Percentiles rank a stretch among this genome's conserved stretches.
Evolutionary conservation across 352 stramenopile species (phyloP).

Genomic region (Pythium phragmiticola): DNA sequence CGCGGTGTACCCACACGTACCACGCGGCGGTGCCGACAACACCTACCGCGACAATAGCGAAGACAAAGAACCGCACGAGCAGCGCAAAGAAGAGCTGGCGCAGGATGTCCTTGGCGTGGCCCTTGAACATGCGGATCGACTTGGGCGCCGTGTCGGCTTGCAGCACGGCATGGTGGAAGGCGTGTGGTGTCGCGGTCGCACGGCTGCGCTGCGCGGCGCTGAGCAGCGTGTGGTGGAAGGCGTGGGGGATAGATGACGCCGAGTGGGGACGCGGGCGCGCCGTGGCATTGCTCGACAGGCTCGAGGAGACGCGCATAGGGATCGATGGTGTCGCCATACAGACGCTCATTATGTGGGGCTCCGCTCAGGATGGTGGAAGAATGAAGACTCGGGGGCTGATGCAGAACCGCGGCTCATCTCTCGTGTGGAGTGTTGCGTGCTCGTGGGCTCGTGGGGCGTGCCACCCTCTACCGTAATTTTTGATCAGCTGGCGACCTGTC

Average conservation of each 20-base stretch:
- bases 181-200: conserved; percentile 1
- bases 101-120: conserved; percentile 53
- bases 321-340: conserved; percentile 3
- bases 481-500: conserved; percentile 3
- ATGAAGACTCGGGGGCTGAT: not conserved
- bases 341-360: conserved; percentile 1
- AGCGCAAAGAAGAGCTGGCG: conserved; percentile 62
- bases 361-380: not conserved
- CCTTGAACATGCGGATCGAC: conserved; percentile 58
- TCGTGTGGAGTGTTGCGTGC: not conserved
- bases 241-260: conserved; percentile 20
- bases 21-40: conserved; percentile 33
- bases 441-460: not conserved
- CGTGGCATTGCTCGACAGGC: not conserved
- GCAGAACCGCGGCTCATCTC: not conserved
- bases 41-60: conserved; percentile 35
- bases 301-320: conserved; percentile 5
- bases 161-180: conserved; percentile 31
- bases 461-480: not conserved
- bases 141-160: conserved; percentile 50
- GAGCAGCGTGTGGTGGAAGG: conserved; percentile 24
- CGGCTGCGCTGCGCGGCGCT: conserved; percentile 21
- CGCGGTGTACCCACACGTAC: conserved; percentile 15
- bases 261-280: conserved; percentile 9
- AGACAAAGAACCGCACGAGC: conserved; percentile 51